Base-by-base conservation (phyloP, 176 grass and related monocot genomes). In the Panicum miliaceum region DNA sequence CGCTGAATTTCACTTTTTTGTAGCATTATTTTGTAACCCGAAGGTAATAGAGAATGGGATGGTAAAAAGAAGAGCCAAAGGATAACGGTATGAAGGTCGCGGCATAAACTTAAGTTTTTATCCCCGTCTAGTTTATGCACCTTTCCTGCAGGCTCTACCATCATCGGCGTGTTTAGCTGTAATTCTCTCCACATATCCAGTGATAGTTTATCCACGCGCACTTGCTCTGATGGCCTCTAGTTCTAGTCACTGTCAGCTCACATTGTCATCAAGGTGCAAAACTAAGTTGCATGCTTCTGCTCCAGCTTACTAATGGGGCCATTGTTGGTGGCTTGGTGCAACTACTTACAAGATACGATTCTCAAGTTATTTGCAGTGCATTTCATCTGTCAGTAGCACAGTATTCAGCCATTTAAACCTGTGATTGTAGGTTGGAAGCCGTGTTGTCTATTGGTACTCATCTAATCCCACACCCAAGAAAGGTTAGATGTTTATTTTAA, bases 391-490 rank as follows among this genome's bases (percentile, higher is more conserved):
- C 29, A 40, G 22, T 1, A 41, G 66, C 51, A 65, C 37, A 46
- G 66, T 4, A 20, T 57, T 53, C 25, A 5, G 14, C 27, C 27
- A 71, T 82, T 60, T 73, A 22, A 66, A 48, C 32, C 2, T 73
- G 12, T 41, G n/a, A 53, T 81, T 85, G 64, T 68, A 95, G 93
- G 87, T 56, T 86, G 37, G 93, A 94, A 70, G 47, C 90, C 37
- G 83, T 86, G 65, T 71, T 94, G 19, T 90, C 93, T 64, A 82
- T 94, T 66, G 93, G 93, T 65, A 65, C 82, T 74, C 88, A 85
- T 90, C 52, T 88, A 40, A 92, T 92, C 51, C 93, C 93, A 57
- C 90, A 95, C 46, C 93, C 93, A 50, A 92, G 85, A 86, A 95
- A 95, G 93, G 93, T 95, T 79, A 15, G 64, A 25, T 13, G 37